Base-by-base conservation (phyloP, 768 basidiomycete genomes). In the Rhizopogon vesiculosus region DNA sequence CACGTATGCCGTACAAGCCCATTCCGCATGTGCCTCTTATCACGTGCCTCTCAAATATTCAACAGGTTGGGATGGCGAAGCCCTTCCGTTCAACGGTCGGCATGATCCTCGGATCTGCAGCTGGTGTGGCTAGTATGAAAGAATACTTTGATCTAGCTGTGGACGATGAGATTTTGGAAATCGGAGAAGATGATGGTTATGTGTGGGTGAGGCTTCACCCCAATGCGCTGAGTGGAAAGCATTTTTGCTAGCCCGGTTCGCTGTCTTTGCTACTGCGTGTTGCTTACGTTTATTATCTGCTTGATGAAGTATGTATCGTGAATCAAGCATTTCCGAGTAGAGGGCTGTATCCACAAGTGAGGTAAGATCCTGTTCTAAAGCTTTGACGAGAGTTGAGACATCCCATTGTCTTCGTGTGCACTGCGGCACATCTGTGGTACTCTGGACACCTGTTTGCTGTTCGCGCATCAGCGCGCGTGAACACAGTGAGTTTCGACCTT, bases 321-420 rank as follows among this genome's bases (percentile, higher is more conserved):
- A 42, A 57, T 60, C 60, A 54, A 59, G 28, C 1, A 10, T 29
- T 45, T 29, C 31, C 66, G 38, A 69, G 52, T 19, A 72, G 52
- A 56, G 43, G 53, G 38, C 65, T 69, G 28, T 60, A 56, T 42
- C 78, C 78, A 54, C 76, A 76, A 54, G 81, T 68, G 12, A 79
- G 79, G 62, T 87, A 25, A 25, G 25, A 25, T 25, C 86, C 52
- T 80, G 81, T 66, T 85, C 83, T 49, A 88, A 66, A 5, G 73
- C 76, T 42, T 79, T 74, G 18, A 84, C 69, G 19, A 88, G 69
- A 10, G 66, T 64, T n/a, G n/a, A n/a, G n/a, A n/a, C n/a, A n/a
- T n/a, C n/a, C n/a, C n/a, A n/a, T n/a, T n/a, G n/a, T n/a, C n/a
- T n/a, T n/a, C n/a, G n/a, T n/a, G n/a, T n/a, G n/a, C n/a, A n/a